These are phyloP conservation scores for Rhodotorula graminis DNA, from an alignment of 768 basidiomycete species.

Conservation along the genomic window DNA sequence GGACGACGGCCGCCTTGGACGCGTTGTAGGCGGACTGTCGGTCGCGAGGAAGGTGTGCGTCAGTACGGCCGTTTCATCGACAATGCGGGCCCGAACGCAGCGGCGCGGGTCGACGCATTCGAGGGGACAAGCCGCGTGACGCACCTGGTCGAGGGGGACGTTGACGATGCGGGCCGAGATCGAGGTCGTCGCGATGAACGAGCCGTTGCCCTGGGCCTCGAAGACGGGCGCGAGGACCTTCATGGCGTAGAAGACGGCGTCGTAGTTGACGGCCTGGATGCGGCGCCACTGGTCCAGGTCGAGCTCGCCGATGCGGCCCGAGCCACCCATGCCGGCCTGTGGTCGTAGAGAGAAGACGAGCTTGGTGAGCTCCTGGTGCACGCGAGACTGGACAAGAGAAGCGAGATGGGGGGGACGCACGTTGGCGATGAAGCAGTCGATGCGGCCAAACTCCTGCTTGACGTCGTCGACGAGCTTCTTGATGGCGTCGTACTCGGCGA, in stretches of 20 bases:
- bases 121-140: not conserved
- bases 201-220: slow-evolving; percentile 40
- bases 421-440: slow-evolving; percentile 46
- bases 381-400: no score
- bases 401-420: slow-evolving; percentile 38
- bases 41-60: not conserved
- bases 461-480: slow-evolving; percentile 42
- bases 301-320: slow-evolving; percentile 26
- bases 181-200: slow-evolving; percentile 40
- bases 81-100: not conserved
- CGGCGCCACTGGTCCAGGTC: slow-evolving; percentile 23
- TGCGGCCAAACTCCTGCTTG: slow-evolving; percentile 42
- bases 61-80: no score
- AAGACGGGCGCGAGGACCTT: slow-evolving; percentile 36
- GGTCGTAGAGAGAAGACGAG: not conserved
- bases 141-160: slow-evolving; percentile 17
- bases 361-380: no score
- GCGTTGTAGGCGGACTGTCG: slow-evolving; percentile 44
- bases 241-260: slow-evolving; percentile 32
- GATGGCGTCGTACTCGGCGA: slow-evolving; percentile 39
- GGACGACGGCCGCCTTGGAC: slow-evolving; percentile 46
- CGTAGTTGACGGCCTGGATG: slow-evolving; percentile 5
- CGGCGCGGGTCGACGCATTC: not conserved
- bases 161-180: slow-evolving; percentile 37
- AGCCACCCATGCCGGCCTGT: slow-evolving; percentile 4